phyloP scores from a whole-genome alignment of 768 basidiomycete genomes.

The Melanogaster broomeanus region DNA sequence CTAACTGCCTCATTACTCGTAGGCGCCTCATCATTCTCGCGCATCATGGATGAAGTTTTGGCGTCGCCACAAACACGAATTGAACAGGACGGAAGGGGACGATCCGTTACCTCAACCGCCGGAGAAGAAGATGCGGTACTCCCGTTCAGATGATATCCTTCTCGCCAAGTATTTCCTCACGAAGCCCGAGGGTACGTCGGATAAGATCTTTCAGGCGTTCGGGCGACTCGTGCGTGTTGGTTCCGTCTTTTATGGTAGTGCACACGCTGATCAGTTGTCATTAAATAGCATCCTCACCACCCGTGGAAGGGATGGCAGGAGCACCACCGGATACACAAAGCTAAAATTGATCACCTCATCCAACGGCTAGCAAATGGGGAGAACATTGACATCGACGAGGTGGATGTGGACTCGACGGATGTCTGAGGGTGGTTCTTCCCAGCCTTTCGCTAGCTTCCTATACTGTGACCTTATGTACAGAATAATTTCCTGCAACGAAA shows the following conservation, averaged over 20 bases:
- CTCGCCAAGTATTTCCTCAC: constrained; percentile 73
- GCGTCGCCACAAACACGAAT: constrained; percentile 84
- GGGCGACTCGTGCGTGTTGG: constrained; percentile 56
- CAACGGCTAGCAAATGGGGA: constrained; percentile 61
- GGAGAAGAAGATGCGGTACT: constrained; percentile 89
- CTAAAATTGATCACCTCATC: constrained; percentile 82
- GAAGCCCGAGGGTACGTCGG: constrained; percentile 79
- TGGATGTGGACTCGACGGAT: constrained; percentile 24
- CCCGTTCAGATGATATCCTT: constrained; percentile 73
- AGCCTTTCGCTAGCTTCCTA: not conserved
- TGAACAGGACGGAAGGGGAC: constrained; percentile 63
- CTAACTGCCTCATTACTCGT: constrained; percentile 4
- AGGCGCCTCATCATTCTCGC: constrained; percentile 89
- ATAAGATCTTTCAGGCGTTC: constrained; percentile 83
- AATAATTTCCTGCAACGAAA: not conserved
- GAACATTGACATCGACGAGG: constrained; percentile 40
- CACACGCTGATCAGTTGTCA: not conserved
- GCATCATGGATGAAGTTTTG: constrained; percentile 96
- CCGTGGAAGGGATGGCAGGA: constrained; percentile 97
- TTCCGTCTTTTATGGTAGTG: not conserved
- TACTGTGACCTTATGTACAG: not conserved
- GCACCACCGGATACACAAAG: constrained; percentile 85
- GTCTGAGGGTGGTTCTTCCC: constrained; percentile 13
- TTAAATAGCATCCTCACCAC: constrained; percentile 76
- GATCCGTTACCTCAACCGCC: constrained; percentile 75